phyloP scores from a whole-genome alignment of 371 early-diverging fungal genomes.

The Catenaria anguillulae region DNA sequence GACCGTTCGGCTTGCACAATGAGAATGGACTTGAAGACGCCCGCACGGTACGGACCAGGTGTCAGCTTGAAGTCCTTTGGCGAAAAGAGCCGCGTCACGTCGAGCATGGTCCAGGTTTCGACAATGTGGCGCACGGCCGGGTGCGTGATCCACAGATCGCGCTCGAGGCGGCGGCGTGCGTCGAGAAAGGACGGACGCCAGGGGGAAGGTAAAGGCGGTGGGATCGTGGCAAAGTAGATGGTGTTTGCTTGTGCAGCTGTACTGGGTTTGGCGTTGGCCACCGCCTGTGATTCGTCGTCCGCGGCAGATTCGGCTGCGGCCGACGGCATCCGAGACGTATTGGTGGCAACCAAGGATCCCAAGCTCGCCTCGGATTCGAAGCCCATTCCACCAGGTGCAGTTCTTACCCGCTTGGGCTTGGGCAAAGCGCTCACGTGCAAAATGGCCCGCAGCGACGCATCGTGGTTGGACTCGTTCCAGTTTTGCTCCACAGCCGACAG shows the following conservation, averaged over 20 bases:
- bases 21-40: constrained; percentile 12
- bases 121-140: not conserved
- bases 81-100: not conserved
- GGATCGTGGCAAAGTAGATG: too few species aligned
- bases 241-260: too few species aligned
- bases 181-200: constrained; percentile 5
- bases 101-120: constrained; percentile 4
- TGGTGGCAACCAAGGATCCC: too few species aligned
- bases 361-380: too few species aligned
- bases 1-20: constrained; percentile 36
- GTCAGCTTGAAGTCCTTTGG: not conserved
- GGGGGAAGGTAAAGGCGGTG: not conserved
- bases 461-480: constrained; percentile 7
- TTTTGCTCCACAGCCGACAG: not conserved
- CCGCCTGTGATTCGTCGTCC: not conserved
- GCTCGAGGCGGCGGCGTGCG: not conserved
- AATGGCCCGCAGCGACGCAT: not conserved
- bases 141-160: constrained; percentile 2
- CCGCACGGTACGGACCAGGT: not conserved
- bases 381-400: too few species aligned
- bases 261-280: too few species aligned
- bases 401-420: not conserved
- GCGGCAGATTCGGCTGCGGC: not conserved
- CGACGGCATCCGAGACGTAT: too few species aligned
- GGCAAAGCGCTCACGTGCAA: not conserved